Conservation (phyloP, 371 early-diverging fungal genomes). For the Dentiscutata heterogama region DNA sequence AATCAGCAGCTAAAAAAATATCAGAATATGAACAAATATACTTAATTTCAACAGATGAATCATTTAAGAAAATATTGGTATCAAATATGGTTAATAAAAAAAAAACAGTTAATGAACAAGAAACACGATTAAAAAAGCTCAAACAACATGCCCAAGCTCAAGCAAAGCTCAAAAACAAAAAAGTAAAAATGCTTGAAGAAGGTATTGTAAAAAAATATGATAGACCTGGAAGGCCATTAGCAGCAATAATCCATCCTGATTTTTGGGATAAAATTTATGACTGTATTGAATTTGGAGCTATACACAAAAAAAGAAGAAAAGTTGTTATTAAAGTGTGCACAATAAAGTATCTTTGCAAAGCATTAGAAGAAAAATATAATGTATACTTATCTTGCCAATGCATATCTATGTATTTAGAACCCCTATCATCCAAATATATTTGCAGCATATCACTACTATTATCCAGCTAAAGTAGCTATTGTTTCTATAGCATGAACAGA, state of each 20-base stretch:
- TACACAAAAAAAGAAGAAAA: not conserved
- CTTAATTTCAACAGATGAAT: not conserved
- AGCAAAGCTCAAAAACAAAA: not conserved
- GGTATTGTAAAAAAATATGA: not conserved
- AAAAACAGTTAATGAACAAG: not conserved
- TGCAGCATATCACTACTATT: not conserved
- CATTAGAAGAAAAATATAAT: constrained; percentile 2
- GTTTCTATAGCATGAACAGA: not conserved
- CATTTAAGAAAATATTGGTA: not conserved
- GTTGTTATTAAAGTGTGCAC: not conserved
- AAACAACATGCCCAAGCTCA: not conserved
- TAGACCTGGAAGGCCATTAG: not conserved
- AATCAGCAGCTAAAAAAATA: not conserved
- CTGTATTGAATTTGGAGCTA: not conserved
- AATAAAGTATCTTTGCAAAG: not conserved
- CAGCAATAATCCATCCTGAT: not conserved
- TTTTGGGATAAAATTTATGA: not conserved
- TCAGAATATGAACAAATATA: not conserved
- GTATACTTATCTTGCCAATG: not conserved
- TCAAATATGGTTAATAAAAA: not conserved
- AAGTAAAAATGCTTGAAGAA: not conserved
- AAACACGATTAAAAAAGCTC: not conserved
- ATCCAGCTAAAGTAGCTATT: not conserved
- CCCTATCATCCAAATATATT: not conserved
- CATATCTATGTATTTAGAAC: not conserved